Percentiles rank a stretch among this genome's conserved stretches.
Conservation (phyloP, 352 stramenopile species). For the Phytopythium boreale region DNA sequence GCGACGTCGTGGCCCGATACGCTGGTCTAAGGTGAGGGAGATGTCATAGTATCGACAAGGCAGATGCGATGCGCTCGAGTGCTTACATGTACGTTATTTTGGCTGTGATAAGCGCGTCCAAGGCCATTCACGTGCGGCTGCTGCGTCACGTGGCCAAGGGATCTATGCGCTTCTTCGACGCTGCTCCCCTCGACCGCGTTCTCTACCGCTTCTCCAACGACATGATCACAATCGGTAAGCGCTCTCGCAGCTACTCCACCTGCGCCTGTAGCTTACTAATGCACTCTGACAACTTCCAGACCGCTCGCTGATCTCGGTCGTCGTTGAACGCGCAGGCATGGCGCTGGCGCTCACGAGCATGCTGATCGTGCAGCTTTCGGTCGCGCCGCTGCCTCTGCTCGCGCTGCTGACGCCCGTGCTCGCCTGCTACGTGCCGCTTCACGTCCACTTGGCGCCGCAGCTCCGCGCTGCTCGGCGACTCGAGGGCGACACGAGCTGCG, state of each 20-base stretch:
- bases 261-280: neutral
- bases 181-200: constrained; percentile 73
- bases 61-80: neutral
- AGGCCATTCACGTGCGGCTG: constrained; percentile 56
- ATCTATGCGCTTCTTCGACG: constrained; percentile 87
- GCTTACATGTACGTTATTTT: neutral
- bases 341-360: constrained; percentile 50
- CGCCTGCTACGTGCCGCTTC: constrained; percentile 57
- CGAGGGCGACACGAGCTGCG: constrained; percentile 63
- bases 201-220: constrained; percentile 79
- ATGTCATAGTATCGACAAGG: neutral
- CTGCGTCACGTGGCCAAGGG: constrained; percentile 61
- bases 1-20: constrained; percentile 42
- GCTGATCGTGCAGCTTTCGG: constrained; percentile 44
- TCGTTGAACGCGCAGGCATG: constrained; percentile 45
- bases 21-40: constrained; percentile 47
- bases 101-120: constrained; percentile 38
- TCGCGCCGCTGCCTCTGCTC: constrained; percentile 37
- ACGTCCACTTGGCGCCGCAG: constrained; percentile 63
- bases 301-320: constrained; percentile 46
- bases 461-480: constrained; percentile 66
- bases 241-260: neutral
- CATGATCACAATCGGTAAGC: constrained; percentile 57
- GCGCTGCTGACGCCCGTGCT: constrained; percentile 62
- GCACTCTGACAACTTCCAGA: constrained; percentile 21